Evolutionary conservation across 2,329 filamentous ascomycete species (phyloP).

Genomic region (Allantophomopsis cytisporea): DNA sequence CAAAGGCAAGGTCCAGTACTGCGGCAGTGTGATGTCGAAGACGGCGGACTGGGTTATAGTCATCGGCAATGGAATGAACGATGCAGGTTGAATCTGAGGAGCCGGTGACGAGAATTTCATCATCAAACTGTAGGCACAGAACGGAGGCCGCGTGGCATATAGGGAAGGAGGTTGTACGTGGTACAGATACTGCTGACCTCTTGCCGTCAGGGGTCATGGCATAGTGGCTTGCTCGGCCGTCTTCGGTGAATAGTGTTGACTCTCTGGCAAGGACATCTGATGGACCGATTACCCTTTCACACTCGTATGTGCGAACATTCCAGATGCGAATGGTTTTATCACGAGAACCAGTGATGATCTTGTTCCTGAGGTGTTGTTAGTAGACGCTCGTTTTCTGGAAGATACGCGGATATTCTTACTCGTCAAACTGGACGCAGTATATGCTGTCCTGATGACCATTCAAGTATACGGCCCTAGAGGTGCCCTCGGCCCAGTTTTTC

Average conservation of each 20-base stretch:
- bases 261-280: slow-evolving; percentile 44
- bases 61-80: slow-evolving; percentile 69
- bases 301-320: slow-evolving; percentile 84
- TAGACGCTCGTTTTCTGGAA: slow-evolving; percentile 1
- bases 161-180: slow-evolving; percentile 40
- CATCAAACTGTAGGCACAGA: slow-evolving; percentile 88
- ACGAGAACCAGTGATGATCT: slow-evolving; percentile 92
- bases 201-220: slow-evolving; percentile 28
- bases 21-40: slow-evolving; percentile 72
- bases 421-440: slow-evolving; percentile 96
- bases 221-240: slow-evolving; percentile 38
- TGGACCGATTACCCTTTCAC: slow-evolving; percentile 75
- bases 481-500: slow-evolving; percentile 64
- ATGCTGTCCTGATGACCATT: slow-evolving; percentile 93
- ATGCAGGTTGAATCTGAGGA: slow-evolving; percentile 89
- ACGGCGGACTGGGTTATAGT: slow-evolving; percentile 68
- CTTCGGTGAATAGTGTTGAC: slow-evolving; percentile 34
- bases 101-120: slow-evolving; percentile 84
- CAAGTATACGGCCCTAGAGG: slow-evolving; percentile 73
- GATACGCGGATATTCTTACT: slow-evolving; percentile 37
- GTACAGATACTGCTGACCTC: slow-evolving; percentile 30
- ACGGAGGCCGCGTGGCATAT: slow-evolving; percentile 83
- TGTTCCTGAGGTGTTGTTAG: slow-evolving; percentile 46
- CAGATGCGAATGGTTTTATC: slow-evolving; percentile 93
- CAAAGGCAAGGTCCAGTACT: slow-evolving; percentile 87